phyloP scores from a whole-genome alignment of 495 filamentous ascomycete species.

The Aspergillus heteromorphus region DNA sequence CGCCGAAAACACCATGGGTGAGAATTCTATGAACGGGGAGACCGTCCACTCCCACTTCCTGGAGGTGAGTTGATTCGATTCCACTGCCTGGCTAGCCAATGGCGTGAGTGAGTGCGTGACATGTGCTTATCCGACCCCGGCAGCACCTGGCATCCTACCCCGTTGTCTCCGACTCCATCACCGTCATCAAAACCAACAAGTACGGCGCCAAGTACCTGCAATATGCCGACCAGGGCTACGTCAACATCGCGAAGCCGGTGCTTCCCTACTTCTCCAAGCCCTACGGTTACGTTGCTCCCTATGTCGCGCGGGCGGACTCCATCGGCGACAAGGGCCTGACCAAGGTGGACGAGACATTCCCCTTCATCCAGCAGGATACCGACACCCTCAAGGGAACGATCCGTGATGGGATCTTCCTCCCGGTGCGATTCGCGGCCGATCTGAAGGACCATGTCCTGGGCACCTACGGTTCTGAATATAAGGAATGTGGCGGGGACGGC shows the following conservation, averaged over 20 bases:
- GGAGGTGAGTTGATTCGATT: conserved; percentile 45
- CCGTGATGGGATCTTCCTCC: conserved; percentile 58
- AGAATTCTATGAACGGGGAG: conserved; percentile 61
- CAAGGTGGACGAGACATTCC: conserved; percentile 73
- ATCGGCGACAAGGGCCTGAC: conserved; percentile 70
- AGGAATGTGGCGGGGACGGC: conserved; percentile 67
- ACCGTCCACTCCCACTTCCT: conserved; percentile 60
- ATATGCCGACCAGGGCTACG: conserved; percentile 63
- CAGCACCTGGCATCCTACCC: conserved; percentile 86
- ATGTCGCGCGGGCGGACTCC: conserved; percentile 73
- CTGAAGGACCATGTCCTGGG: conserved; percentile 70
- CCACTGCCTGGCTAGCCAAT: neutral
- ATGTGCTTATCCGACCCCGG: neutral
- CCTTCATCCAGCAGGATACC: conserved; percentile 83
- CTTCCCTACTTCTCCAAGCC: conserved; percentile 73
- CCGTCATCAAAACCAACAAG: conserved; percentile 70
- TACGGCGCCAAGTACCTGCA: conserved; percentile 76
- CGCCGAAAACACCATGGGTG: conserved; percentile 39
- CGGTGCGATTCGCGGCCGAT: conserved; percentile 58
- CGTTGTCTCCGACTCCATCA: conserved; percentile 71
- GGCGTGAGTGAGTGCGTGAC: conserved; percentile 2
- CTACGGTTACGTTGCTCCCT: conserved; percentile 72
- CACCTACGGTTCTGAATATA: conserved; percentile 68
- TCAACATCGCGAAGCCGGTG: conserved; percentile 62
- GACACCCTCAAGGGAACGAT: conserved; percentile 65